Evolutionary conservation across 495 filamentous ascomycete genomes (phyloP).

Genomic region (Xylaria curta): DNA sequence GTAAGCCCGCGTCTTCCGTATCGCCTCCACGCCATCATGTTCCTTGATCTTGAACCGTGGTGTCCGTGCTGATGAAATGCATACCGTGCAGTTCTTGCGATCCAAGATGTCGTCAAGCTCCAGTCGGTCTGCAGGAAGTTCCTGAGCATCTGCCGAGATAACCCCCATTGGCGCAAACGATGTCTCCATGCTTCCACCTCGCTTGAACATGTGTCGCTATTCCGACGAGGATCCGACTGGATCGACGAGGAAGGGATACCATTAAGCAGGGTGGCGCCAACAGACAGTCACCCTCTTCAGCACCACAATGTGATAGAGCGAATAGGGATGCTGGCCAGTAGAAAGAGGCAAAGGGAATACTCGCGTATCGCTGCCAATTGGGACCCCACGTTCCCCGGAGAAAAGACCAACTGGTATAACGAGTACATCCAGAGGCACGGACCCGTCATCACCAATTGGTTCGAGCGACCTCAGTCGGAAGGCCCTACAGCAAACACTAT

Average conservation of each 20-base stretch:
- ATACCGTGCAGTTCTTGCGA: constrained; percentile 64
- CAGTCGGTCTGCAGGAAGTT: constrained; percentile 74
- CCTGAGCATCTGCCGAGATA: constrained; percentile 73
- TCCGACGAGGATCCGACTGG: constrained; percentile 41
- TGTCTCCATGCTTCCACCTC: constrained; percentile 73
- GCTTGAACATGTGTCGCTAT: constrained; percentile 52
- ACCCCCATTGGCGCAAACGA: constrained; percentile 74
- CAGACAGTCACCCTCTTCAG: constrained; percentile 39
- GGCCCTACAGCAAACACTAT: constrained; percentile 42
- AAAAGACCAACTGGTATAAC: constrained; percentile 79
- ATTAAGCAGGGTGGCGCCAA: constrained; percentile 38
- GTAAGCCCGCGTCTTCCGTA: constrained; percentile 53
- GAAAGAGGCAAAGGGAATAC: constrained; percentile 52
- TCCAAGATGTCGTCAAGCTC: constrained; percentile 69
- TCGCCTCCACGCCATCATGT: neutral
- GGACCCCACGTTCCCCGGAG: constrained; percentile 76
- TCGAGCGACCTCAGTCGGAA: constrained; percentile 62
- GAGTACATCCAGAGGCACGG: constrained; percentile 87
- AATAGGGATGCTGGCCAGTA: constrained; percentile 26
- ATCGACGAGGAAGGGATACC: constrained; percentile 44
- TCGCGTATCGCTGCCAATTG: constrained; percentile 70
- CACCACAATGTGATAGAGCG: constrained; percentile 35
- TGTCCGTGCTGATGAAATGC: neutral
- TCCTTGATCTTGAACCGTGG: neutral
- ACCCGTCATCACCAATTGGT: constrained; percentile 75